These are phyloP conservation scores for Ophiocordyceps polyrhachis-furcata DNA, from an alignment of 2,329 filamentous ascomycete genomes.

Conservation along the genomic window DNA sequence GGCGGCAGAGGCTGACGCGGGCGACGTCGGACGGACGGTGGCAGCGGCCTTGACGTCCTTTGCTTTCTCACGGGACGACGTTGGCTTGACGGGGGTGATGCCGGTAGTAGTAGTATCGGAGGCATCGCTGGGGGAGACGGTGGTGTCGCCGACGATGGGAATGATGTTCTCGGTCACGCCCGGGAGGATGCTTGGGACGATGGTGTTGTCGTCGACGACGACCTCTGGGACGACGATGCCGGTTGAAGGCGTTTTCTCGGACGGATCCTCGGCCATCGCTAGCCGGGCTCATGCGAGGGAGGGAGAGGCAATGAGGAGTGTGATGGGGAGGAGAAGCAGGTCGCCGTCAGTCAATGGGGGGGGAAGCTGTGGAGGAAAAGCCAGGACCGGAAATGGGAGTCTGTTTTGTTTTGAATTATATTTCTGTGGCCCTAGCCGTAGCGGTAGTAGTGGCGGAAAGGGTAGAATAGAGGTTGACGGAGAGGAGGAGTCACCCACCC, in stretches of 20 bases:
- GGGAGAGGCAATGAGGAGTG: neutral
- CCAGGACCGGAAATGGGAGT: neutral
- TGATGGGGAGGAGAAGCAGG: neutral
- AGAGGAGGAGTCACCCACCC: no score
- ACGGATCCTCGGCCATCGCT: neutral
- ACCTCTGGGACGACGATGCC: neutral
- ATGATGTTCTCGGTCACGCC: neutral
- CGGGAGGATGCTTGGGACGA: neutral
- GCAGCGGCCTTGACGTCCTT: neutral
- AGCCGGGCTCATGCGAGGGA: neutral
- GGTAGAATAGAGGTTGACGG: no score
- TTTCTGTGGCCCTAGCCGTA: neutral
- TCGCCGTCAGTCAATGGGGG: no score
- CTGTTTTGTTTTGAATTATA: neutral
- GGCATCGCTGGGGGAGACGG: neutral
- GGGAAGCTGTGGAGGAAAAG: neutral
- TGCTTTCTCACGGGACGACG: neutral
- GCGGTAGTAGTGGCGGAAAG: no score
- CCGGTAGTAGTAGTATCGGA: neutral
- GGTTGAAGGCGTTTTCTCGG: neutral
- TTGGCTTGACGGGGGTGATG: neutral
- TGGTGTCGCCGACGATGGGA: neutral
- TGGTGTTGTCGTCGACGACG: neutral
- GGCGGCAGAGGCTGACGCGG: slow-evolving; percentile 24
- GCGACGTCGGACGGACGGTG: slow-evolving; percentile 20